Base-by-base conservation (phyloP, 805 yeast species). In the Lachancea mirantina region DNA sequence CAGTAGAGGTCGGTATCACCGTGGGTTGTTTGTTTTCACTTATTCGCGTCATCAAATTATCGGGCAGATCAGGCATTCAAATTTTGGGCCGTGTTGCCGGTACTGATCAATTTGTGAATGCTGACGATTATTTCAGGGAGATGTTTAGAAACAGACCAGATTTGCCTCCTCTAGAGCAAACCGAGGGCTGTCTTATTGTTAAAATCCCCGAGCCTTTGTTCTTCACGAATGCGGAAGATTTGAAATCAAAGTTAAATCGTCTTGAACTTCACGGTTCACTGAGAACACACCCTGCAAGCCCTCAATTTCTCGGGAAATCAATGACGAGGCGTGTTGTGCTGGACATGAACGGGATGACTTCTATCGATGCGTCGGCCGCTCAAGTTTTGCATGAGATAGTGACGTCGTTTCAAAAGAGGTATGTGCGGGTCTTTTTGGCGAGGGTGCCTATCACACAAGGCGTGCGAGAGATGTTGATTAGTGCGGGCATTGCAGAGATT, bases 191-290 rank as follows among this genome's bases (percentile, higher is more conserved):
- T 35, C 62, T 88, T 21, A 74, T 85, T 18, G 80, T 87, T 22
- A 80, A 78, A 42, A 72, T 87, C 26, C 87, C 95, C 0, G 96
- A 87, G 50, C 95, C 96, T 1, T 63, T 87, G 39, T 84, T 88
- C 4, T 87, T 87, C 57, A 84, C 94, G 23, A 87, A 88, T 54
- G 70, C 88, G 6, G 80, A 80, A 17, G 94, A 84, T 45, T 62
- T 87, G 40, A 75, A 79, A 40, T 65, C 72, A 36, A 64, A 89
- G 22, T 61, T 87, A 37, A 62, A 68, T 26, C 64, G 95, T 26
- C 61, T 87, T 18, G 95, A 87, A 50, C 60, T 72, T 34, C 84
- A 82, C 47, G 94, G 95, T 0, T 76, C 94, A 0, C 66, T 77
- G 15, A 68, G 66, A 30, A 72, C 71, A 10, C 95, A 87, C 49